Percentiles rank a stretch among this genome's conserved stretches.
Conservation (phyloP, 1,139 yeast species). For the Zygoascus sp. region DNA sequence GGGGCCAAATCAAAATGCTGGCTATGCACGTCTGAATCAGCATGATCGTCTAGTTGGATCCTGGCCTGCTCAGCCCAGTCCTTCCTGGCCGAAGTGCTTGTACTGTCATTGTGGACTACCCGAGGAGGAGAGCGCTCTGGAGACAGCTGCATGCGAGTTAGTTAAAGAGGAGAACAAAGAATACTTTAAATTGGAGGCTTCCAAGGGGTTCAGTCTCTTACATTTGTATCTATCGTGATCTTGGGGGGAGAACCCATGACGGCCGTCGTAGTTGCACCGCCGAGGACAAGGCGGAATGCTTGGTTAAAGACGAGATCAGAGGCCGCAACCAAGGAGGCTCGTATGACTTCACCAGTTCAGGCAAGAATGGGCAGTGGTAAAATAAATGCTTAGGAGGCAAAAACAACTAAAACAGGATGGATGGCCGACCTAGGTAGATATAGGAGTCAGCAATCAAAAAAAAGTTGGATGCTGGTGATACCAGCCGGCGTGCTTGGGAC, state of each 20-base stretch:
- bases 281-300: background rate
- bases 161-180: background rate
- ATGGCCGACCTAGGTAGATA: no score
- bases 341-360: no score
- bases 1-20: conserved; percentile 15
- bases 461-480: no score
- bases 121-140: background rate
- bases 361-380: no score
- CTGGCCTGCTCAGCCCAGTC: conserved; percentile 11
- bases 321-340: no score
- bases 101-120: background rate
- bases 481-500: no score
- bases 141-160: conserved; percentile 1
- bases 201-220: conserved; percentile 1
- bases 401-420: no score
- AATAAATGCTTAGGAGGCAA: no score
- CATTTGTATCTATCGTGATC: conserved; percentile 24
- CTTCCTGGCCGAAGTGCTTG: background rate
- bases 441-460: no score
- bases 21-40: background rate
- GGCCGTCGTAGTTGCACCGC: background rate
- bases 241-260: conserved; percentile 21
- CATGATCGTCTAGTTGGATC: background rate
- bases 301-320: background rate
- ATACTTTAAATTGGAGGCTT: background rate